Evolutionary conservation across 75 land plant genomes (phyloP), one percentile per base, ranked within the genome.

Genomic region (Picea sitchensis): DNA sequence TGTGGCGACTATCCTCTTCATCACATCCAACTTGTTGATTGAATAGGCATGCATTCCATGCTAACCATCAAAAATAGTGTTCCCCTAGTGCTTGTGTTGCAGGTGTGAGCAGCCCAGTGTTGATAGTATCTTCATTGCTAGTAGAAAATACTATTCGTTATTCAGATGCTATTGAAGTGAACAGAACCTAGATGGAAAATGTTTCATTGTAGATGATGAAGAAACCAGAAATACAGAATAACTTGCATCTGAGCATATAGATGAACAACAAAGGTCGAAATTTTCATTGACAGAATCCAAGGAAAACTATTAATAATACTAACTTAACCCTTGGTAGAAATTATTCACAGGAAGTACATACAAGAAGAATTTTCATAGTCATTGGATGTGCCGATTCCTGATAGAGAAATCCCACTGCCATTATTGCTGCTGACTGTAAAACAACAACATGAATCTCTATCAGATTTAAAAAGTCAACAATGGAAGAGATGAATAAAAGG

Each of bases 301-400:
- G 38, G 3, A 4, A 15, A 34, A 20, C 62, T 20, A 61, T 61
- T n/a, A 18, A 20, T 61, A 47, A 47, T 47, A 47, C 9, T 47
- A 47, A 0, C 8, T 47, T 5, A 47, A 47, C 8, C 54, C 6
- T n/a, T 5, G 6, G 21, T 5, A 61, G 23, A 32, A 34, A 65
- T 32, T 14, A 34, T 17, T 34, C 5, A 34, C 36, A 34, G 8
- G 36, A 34, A 67, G 41, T 47, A 75, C 76, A 21, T 90, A 96
- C 99, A 88, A 98, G 83, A 60, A 98, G 89, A 80, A 86, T 85
- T 65, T 93, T 91, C 87, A 95, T 98, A 5, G 93, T 92, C 41
- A 91, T 81, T 32, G 95, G 96, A 80, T 98, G 96, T 31, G 96
- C 93, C 36, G 99, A 92, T 79, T 98, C 98, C 86, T 98, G 98